Conservation (phyloP, 2,329 filamentous ascomycete genomes). For the Ophiocordyceps camponoti-leonardi region DNA sequence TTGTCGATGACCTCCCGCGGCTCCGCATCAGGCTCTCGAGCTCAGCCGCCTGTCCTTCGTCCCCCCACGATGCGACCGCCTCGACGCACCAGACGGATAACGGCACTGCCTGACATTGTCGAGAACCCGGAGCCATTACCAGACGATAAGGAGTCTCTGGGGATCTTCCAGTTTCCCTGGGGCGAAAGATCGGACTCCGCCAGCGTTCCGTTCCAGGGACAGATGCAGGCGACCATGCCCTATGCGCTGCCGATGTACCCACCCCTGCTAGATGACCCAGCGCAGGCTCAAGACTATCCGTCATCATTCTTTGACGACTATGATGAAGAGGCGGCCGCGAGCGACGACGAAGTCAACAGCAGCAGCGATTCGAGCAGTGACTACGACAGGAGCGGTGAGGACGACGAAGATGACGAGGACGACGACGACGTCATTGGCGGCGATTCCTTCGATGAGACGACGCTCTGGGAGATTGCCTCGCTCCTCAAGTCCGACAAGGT, state of each 20-base stretch:
- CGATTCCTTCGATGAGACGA: conserved; percentile 42
- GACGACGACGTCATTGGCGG: conserved; percentile 15
- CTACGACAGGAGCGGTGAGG: conserved; percentile 13
- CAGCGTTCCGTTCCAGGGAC: conserved; percentile 14
- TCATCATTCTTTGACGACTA: conserved; percentile 44
- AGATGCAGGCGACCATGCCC: conserved; percentile 19
- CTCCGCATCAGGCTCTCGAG: background rate
- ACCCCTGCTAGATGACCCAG: conserved; percentile 1
- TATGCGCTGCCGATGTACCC: conserved; percentile 1
- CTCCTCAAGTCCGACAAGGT: conserved; percentile 34
- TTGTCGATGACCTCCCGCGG: background rate
- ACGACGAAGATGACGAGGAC: conserved; percentile 14
- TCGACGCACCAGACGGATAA: conserved; percentile 37
- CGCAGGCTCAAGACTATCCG: conserved; percentile 18
- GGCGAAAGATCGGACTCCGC: conserved; percentile 43
- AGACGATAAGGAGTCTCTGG: conserved; percentile 39
- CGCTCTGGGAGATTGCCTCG: conserved; percentile 46
- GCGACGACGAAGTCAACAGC: conserved; percentile 2
- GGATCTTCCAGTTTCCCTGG: conserved; percentile 50
- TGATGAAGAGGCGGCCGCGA: conserved; percentile 29
- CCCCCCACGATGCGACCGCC: conserved; percentile 30
- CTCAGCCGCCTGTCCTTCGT: background rate
- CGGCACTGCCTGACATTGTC: conserved; percentile 42
- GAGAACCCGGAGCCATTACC: conserved; percentile 43
- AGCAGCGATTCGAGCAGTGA: conserved; percentile 39